phyloP scores from a whole-genome alignment of 805 yeast species.

The Saccharomycopsis oosterbeekiorum region DNA sequence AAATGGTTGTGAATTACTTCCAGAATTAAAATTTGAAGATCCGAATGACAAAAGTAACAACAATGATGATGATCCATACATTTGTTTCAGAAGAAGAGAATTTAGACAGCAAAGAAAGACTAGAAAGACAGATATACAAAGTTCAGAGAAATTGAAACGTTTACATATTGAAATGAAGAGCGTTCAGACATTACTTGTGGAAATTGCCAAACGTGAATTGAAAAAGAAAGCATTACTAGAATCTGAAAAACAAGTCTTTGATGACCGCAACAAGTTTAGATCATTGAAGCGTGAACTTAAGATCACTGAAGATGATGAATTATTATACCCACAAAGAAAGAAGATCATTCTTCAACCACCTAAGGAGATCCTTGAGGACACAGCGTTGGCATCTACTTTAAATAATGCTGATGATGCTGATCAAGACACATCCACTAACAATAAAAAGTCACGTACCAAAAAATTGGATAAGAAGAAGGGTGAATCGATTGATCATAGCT shows the following conservation, averaged over 20 bases:
- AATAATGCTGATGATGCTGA: neutral
- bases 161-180: slow-evolving; percentile 68
- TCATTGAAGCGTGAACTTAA: slow-evolving; percentile 63
- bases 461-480: slow-evolving; percentile 20
- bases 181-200: slow-evolving; percentile 57
- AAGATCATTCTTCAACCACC: slow-evolving; percentile 34
- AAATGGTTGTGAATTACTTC: slow-evolving; percentile 61
- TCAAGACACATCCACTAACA: slow-evolving; percentile 16
- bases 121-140: slow-evolving; percentile 84
- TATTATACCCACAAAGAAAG: slow-evolving; percentile 67
- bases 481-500: slow-evolving; percentile 11
- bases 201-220: slow-evolving; percentile 68
- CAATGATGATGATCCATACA: slow-evolving; percentile 79
- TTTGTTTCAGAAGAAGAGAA: slow-evolving; percentile 91
- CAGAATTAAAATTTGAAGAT: slow-evolving; percentile 75
- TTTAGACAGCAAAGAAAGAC: slow-evolving; percentile 94
- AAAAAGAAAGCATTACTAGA: slow-evolving; percentile 51
- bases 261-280: slow-evolving; percentile 63
- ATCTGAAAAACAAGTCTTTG: slow-evolving; percentile 58
- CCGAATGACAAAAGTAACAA: slow-evolving; percentile 64
- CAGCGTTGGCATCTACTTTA: slow-evolving; percentile 15
- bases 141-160: slow-evolving; percentile 70
- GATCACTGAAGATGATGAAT: slow-evolving; percentile 76
- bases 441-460: slow-evolving; percentile 20
- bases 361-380: slow-evolving; percentile 4